Evolutionary conservation across 1,139 yeast genomes (phyloP).

Genomic region (Yamadazyma diospyri): DNA sequence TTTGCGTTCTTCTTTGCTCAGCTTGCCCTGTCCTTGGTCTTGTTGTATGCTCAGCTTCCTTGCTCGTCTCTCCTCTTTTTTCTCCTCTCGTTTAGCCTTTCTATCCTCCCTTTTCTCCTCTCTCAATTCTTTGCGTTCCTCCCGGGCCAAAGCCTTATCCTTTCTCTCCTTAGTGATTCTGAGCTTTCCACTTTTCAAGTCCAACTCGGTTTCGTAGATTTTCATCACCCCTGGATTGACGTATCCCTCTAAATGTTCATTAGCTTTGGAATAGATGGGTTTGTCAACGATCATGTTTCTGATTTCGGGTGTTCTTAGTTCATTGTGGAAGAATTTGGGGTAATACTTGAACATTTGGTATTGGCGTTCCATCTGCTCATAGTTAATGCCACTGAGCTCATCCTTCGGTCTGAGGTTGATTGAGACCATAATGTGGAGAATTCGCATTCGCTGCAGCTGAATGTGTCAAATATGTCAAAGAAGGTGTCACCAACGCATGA

Average conservation of each 20-base stretch:
- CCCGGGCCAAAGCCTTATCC: constrained; percentile 8
- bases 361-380: constrained; percentile 33
- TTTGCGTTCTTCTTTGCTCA: constrained; percentile 5
- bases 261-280: constrained; percentile 43
- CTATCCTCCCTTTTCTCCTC: constrained; percentile 10
- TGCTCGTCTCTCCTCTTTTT: constrained; percentile 10
- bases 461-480: no score
- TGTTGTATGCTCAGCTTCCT: constrained; percentile 10
- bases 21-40: constrained; percentile 1
- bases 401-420: constrained; percentile 11
- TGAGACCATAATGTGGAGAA: constrained; percentile 7
- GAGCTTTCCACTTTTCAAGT: constrained; percentile 15
- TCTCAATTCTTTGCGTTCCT: constrained; percentile 13
- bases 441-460: constrained; percentile 4
- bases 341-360: constrained; percentile 38
- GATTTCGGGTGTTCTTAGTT: constrained; percentile 35
- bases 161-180: constrained; percentile 12
- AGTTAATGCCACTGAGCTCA: constrained; percentile 22
- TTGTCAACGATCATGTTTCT: constrained; percentile 33
- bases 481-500: no score
- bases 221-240: constrained; percentile 17
- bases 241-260: constrained; percentile 26
- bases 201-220: constrained; percentile 17
- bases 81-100: constrained; percentile 5
- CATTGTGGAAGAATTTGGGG: constrained; percentile 41